Evolutionary conservation across 2,329 filamentous ascomycete species (phyloP).

Genomic region (Colletotrichum neosansevieriae): DNA sequence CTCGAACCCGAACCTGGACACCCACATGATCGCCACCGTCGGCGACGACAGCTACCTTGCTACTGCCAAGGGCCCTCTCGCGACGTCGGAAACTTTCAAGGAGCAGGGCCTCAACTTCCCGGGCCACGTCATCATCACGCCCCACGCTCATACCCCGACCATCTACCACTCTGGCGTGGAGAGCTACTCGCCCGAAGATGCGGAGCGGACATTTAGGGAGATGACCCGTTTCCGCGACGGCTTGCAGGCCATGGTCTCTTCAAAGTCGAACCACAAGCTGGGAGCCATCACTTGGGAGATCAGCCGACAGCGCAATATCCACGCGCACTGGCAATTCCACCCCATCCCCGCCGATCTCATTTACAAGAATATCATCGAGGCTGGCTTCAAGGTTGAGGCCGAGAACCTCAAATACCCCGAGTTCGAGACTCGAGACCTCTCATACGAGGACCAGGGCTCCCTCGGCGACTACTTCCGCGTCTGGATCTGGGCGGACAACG

Average conservation of each 20-base stretch:
- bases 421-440: conserved; percentile 62
- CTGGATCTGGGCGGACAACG: conserved; percentile 79
- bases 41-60: conserved; percentile 90
- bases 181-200: conserved; percentile 62
- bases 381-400: conserved; percentile 88
- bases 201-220: conserved; percentile 76
- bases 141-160: conserved; percentile 84
- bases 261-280: conserved; percentile 67
- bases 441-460: conserved; percentile 61
- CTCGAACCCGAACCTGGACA: conserved; percentile 84
- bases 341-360: conserved; percentile 79
- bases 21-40: conserved; percentile 91
- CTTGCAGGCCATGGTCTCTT: conserved; percentile 83
- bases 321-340: conserved; percentile 94
- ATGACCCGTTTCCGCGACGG: conserved; percentile 85
- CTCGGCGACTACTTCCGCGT: conserved; percentile 81
- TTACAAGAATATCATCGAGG: conserved; percentile 81
- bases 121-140: conserved; percentile 91
- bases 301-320: conserved; percentile 82
- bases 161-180: conserved; percentile 73
- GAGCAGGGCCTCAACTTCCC: conserved; percentile 78
- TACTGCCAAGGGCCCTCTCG: conserved; percentile 90
- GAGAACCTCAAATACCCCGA: conserved; percentile 75
- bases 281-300: conserved; percentile 95
- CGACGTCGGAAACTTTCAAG: conserved; percentile 75